Evolutionary conservation across 768 basidiomycete species (phyloP), one percentile per base, ranked within the genome.

Genomic region (Chalciporus sphaerocephalus): DNA sequence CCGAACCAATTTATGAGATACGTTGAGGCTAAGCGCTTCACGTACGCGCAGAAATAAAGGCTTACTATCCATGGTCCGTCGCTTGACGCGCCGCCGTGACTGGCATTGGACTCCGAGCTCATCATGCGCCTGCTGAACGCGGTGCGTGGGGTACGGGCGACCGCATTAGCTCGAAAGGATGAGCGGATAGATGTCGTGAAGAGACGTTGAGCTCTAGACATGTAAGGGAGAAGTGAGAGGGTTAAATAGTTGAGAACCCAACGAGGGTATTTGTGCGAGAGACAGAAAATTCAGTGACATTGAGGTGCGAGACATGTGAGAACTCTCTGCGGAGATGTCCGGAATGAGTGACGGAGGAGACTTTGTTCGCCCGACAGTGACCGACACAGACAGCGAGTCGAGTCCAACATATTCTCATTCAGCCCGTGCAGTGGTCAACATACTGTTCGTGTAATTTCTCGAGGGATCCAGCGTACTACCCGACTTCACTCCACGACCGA

Each of bases 11-110:
- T 66, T 66, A 21, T 3, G 5, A 17, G 30, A 49, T 16, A 24
- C 6, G 21, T 33, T 32, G 25, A 42, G 38, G 1, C 44, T 39
- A 20, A 40, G 18, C 6, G 13, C 2, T 20, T 5, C 18, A 20
- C 34, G 44, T 13, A 27, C 6, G 21, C 27, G 9, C 13, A 18
- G 16, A 1, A 6, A 25, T 22, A 8, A 32, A 37, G n/a, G 56
- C 66, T 25, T 25, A 66, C 64, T 12, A 66, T 66, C 64, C 64
- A 66, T 11, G 53, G 51, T 12, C 28, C 57, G 39, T 66, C 64
- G 27, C 38, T 58, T 3, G 55, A 38, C 16, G 51, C 11, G 17
- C 48, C 44, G 9, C 43, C 40, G 30, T 62, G 62, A 36, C 47
- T 10, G 22, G 51, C 40, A 53, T 61, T 54, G 28, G 56, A 52